Percentiles rank a stretch among this genome's conserved stretches.
Conservation (phyloP, 208 protist genomes). For the Trypanosomatidae sp. region DNA sequence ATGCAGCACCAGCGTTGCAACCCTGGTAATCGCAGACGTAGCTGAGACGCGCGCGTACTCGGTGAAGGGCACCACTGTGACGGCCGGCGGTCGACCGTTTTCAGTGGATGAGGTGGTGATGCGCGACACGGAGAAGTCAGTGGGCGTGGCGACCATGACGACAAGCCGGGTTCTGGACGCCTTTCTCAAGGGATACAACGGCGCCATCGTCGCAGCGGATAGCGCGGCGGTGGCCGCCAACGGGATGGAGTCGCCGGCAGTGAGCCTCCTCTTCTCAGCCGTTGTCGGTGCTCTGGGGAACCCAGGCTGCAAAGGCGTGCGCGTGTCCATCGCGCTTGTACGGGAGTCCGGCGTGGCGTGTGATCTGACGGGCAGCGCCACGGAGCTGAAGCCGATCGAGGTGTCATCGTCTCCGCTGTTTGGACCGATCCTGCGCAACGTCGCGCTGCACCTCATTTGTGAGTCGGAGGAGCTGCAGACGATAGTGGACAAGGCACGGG, state of each 20-base stretch:
- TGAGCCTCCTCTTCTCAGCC: slow-evolving; percentile 27
- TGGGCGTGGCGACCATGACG: slow-evolving; percentile 18
- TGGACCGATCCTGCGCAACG: slow-evolving; percentile 41
- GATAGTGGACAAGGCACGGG: slow-evolving; percentile 23
- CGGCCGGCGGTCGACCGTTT: slow-evolving; percentile 28
- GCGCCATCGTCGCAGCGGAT: slow-evolving; percentile 37
- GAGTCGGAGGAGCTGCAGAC: slow-evolving; percentile 15
- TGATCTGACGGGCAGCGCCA: slow-evolving; percentile 17
- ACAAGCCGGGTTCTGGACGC: slow-evolving; percentile 30
- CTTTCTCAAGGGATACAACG: slow-evolving; percentile 59
- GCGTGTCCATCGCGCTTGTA: slow-evolving; percentile 38
- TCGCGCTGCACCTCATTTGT: slow-evolving; percentile 21
- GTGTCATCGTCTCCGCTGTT: slow-evolving; percentile 51
- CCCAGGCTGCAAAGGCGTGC: slow-evolving; percentile 36
- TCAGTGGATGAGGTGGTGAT: slow-evolving; percentile 44
- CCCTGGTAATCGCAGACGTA: slow-evolving; percentile 31
- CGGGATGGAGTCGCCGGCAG: slow-evolving; percentile 29
- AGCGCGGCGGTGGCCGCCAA: slow-evolving; percentile 22
- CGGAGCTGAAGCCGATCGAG: slow-evolving; percentile 16
- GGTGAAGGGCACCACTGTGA: slow-evolving; percentile 24
- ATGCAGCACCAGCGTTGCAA: slow-evolving; percentile 27
- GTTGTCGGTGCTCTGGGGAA: slow-evolving; percentile 19
- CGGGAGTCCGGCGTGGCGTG: slow-evolving; percentile 25
- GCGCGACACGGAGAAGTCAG: slow-evolving; percentile 13
- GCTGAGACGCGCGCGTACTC: slow-evolving; percentile 25